Evolutionary conservation across 495 filamentous ascomycete species (phyloP).

Genomic region (Astrothelium macrocarpum): DNA sequence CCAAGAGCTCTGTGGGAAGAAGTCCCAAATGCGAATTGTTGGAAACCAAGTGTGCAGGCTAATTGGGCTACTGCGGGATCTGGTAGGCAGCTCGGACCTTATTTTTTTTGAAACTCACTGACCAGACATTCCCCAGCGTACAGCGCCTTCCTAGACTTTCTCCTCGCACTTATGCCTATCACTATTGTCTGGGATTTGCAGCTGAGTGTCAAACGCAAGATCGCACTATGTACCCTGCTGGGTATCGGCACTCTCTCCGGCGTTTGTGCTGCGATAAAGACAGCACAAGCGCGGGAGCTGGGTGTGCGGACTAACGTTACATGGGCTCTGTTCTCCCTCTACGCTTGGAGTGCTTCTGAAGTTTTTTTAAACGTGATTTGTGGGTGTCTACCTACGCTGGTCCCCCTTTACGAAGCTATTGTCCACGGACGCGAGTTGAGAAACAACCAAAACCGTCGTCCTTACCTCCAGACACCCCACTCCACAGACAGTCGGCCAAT

Average conservation of each 20-base stretch:
- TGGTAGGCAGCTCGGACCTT: neutral
- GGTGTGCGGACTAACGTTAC: neutral
- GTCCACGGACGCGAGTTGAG: neutral
- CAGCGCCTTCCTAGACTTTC: constrained; percentile 8
- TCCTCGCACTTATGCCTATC: constrained; percentile 10
- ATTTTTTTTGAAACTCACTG: neutral
- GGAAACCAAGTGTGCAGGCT: constrained; percentile 12
- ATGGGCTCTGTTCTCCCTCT: constrained; percentile 12
- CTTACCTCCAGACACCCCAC: neutral
- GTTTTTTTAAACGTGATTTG: constrained; percentile 16
- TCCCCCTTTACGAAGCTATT: neutral
- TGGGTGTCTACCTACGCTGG: constrained; percentile 15
- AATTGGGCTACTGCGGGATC: neutral
- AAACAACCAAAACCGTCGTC: neutral
- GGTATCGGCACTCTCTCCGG: constrained; percentile 12
- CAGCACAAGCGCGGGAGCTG: neutral
- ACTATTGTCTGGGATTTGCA: constrained; percentile 9
- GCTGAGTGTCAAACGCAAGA: constrained; percentile 6
- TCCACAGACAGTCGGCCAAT: neutral
- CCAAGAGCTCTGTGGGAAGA: constrained; percentile 17
- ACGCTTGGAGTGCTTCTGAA: constrained; percentile 13
- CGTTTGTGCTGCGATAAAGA: constrained; percentile 20
- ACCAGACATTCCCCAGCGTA: neutral
- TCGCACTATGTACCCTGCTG: constrained; percentile 4
- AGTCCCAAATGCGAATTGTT: constrained; percentile 9